Conservation (phyloP, 306 rosid genomes). For the Styphnolobium japonicum region DNA sequence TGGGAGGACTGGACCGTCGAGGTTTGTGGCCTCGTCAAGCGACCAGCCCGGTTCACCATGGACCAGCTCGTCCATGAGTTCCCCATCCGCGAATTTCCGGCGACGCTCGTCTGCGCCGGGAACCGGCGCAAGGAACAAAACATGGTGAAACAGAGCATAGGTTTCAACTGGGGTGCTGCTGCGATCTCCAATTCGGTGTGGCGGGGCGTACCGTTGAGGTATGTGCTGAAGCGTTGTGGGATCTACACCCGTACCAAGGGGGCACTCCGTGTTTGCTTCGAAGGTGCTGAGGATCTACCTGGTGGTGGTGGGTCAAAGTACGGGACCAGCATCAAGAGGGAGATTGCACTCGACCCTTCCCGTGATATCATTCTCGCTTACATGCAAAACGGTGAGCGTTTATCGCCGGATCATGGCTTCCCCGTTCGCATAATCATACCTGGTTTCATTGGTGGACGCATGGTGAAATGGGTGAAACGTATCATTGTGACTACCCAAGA, state of each 20-base stretch:
- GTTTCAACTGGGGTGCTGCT: slow-evolving; percentile 88
- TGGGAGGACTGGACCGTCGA: slow-evolving; percentile 77
- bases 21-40: slow-evolving; percentile 57
- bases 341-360: slow-evolving; percentile 68
- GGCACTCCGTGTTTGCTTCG: slow-evolving; percentile 69
- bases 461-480: slow-evolving; percentile 88
- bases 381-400: slow-evolving; percentile 72
- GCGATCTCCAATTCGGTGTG: slow-evolving; percentile 67
- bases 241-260: slow-evolving; percentile 46
- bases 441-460: slow-evolving; percentile 79
- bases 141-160: slow-evolving; percentile 68
- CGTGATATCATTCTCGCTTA: slow-evolving; percentile 74
- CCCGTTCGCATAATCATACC: slow-evolving; percentile 82
- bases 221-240: slow-evolving; percentile 55
- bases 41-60: slow-evolving; percentile 56
- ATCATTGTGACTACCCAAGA: slow-evolving; percentile 62
- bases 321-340: slow-evolving; percentile 62
- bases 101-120: slow-evolving; percentile 74
- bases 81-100: slow-evolving; percentile 52
- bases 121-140: slow-evolving; percentile 83
- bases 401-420: slow-evolving; percentile 83
- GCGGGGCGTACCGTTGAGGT: slow-evolving; percentile 55
- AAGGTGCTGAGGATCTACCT: slow-evolving; percentile 77
- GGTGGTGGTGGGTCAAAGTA: slow-evolving; percentile 94
- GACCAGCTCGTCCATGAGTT: slow-evolving; percentile 58